Percentiles rank a stretch among this genome's conserved stretches.
These are phyloP conservation scores for Tillandsia leiboldiana DNA, from an alignment of 176 grass and related monocot species.

Conservation along the genomic window DNA sequence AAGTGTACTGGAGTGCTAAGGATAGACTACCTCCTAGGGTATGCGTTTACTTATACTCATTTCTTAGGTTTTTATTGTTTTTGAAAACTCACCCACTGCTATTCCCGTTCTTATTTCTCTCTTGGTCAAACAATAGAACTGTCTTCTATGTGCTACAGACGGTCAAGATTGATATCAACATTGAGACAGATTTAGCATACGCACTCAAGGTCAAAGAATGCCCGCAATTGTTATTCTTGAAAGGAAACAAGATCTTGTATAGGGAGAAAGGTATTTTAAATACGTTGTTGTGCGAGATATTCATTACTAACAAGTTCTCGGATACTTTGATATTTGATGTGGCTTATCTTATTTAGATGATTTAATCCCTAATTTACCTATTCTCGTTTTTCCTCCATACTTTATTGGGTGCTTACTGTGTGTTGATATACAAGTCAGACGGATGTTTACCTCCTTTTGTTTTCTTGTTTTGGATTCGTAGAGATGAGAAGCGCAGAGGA, in stretches of 20 bases:
- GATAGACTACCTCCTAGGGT: constrained; percentile 78
- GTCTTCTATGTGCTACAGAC: constrained; percentile 46
- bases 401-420: background rate
- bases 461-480: constrained; percentile 12
- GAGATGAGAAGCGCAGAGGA: constrained; percentile 58
- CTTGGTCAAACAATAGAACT: background rate
- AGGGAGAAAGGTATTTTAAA: constrained; percentile 69
- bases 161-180: constrained; percentile 86
- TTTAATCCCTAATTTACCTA: too few species aligned
- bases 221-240: constrained; percentile 80
- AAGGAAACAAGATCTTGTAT: constrained; percentile 80
- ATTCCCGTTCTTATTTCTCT: background rate
- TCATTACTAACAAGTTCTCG: too few species aligned
- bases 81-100: background rate
- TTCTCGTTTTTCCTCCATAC: too few species aligned
- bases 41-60: constrained; percentile 1
- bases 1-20: constrained; percentile 87
- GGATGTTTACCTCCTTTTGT: too few species aligned
- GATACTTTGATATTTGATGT: too few species aligned
- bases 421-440: background rate
- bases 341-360: too few species aligned
- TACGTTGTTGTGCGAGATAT: background rate
- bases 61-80: constrained; percentile 4
- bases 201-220: constrained; percentile 84
- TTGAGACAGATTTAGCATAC: constrained; percentile 71